Conservation (phyloP, 2,329 filamentous ascomycete genomes). For the Neocatenulostroma microsporum region DNA sequence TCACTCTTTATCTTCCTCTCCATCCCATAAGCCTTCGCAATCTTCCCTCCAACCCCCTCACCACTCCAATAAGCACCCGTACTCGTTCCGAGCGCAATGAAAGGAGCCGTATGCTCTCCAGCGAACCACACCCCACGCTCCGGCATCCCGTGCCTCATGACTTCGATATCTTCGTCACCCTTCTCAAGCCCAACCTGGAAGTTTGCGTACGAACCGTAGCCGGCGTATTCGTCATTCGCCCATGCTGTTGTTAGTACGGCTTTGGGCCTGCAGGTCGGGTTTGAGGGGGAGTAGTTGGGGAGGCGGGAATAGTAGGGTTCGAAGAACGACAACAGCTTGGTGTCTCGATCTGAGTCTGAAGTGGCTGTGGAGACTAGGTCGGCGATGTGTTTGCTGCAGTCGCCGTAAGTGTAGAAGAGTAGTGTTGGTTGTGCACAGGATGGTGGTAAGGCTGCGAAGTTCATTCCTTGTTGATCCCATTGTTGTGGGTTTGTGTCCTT, state of each 20-base stretch:
- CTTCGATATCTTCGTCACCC: slow-evolving; percentile 64
- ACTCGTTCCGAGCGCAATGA: slow-evolving; percentile 78
- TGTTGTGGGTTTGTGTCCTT: slow-evolving; percentile 50
- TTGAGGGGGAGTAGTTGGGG: slow-evolving; percentile 53
- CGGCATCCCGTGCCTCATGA: slow-evolving; percentile 48
- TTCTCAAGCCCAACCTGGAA: slow-evolving; percentile 68
- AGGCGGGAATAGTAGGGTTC: slow-evolving; percentile 69
- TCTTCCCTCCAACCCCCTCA: slow-evolving; percentile 63
- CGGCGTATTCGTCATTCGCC: slow-evolving; percentile 70
- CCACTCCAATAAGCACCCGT: slow-evolving; percentile 92
- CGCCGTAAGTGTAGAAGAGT: slow-evolving; percentile 72
- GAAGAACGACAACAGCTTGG: slow-evolving; percentile 59
- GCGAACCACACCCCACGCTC: slow-evolving; percentile 73
- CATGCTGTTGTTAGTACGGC: slow-evolving; percentile 65
- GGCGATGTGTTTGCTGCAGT: slow-evolving; percentile 51
- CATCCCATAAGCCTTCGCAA: too few species aligned
- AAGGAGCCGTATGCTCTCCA: slow-evolving; percentile 84
- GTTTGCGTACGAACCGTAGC: slow-evolving; percentile 76
- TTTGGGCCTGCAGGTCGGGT: slow-evolving; percentile 53
- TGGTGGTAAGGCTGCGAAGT: slow-evolving; percentile 59
- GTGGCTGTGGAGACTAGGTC: slow-evolving; percentile 19
- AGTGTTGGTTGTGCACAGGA: slow-evolving; percentile 65
- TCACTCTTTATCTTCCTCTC: too few species aligned
- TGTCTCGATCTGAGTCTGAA: slow-evolving; percentile 43
- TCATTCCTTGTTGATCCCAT: slow-evolving; percentile 60